Conservation (phyloP, 2,329 filamentous ascomycete genomes). For the Neofusicoccum kwambonambiense region DNA sequence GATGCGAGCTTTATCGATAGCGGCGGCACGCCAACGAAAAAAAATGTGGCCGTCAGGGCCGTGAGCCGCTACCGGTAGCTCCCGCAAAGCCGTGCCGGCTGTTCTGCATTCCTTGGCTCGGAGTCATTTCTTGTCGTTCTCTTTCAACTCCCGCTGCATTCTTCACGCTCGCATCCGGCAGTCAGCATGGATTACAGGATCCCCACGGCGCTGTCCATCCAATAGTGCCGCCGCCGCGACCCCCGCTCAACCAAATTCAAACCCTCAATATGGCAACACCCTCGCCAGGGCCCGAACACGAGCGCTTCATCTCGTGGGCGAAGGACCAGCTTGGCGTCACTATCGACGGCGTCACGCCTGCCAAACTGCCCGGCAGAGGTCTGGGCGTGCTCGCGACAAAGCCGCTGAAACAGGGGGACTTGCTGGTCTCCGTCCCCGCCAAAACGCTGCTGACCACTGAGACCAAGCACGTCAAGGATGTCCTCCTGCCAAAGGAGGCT, state of each 20-base stretch:
- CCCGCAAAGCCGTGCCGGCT: not conserved
- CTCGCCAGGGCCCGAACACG: constrained; percentile 40
- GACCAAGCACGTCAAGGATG: constrained; percentile 50
- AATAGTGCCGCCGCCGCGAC: constrained; percentile 2
- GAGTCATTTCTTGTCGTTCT: not conserved
- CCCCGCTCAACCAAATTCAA: not conserved
- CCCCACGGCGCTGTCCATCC: not conserved
- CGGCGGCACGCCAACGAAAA: not conserved
- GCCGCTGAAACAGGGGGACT: constrained; percentile 60
- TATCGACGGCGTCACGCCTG: constrained; percentile 66
- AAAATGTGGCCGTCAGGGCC: not conserved
- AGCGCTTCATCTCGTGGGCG: constrained; percentile 68
- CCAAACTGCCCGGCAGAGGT: constrained; percentile 68
- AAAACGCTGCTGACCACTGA: constrained; percentile 64
- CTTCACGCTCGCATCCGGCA: not conserved
- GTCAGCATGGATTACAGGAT: not conserved
- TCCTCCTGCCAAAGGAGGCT: constrained; percentile 52
- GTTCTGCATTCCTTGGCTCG: constrained; percentile 3
- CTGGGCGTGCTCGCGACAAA: constrained; percentile 74
- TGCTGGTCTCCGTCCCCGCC: constrained; percentile 65
- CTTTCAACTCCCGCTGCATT: not conserved
- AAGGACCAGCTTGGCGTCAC: constrained; percentile 58
- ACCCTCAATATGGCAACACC: constrained; percentile 17
- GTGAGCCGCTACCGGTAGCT: not conserved
- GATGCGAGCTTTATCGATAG: constrained; percentile 15